Evolutionary conservation across 495 filamentous ascomycete genomes (phyloP), one percentile per base, ranked within the genome.

Genomic region (Rusavskia elegans): DNA sequence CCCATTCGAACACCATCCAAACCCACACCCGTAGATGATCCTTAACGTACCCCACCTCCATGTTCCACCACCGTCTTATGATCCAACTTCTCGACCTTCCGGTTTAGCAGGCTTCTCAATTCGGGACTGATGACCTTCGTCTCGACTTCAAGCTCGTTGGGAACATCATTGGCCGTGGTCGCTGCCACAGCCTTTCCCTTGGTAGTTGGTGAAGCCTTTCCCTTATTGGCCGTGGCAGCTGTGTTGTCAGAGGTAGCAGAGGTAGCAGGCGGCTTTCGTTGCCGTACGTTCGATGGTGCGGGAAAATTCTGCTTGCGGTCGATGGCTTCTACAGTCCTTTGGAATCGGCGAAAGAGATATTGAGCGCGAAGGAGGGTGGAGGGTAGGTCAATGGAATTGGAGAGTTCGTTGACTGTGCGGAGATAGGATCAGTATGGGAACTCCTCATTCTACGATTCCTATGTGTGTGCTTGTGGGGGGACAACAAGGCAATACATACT

Each of bases 301-400:
- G 92, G 92, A 61, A 90, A 89, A 39, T 81, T 83, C 54, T 84
- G 80, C 61, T 88, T 94, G 59, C 80, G 77, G 62, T 99, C 92
- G 36, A 92, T 81, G 8, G 85, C 83, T 55, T 97, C 87, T 29
- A 99, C 80, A 0, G 84, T 78, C 27, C 87, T 76, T 57, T 89
- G 80, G 68, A 96, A 97, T 39, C 87, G 80, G 48, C 79, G 78
- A 72, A 90, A 97, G 21, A 99, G 77, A 0, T 78, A 76, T 66
- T 97, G 92, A 13, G 92, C 92, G 40, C 88, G 78, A 40, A 92
- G 78, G 30, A 95, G 80, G 0, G 87, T 89, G 1, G 80, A 80
- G 39, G 84, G 70, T 4, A 99, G 75, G 56, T 97, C 90, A 58
- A 97, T 97, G 10, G 87, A 94, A 56, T 83, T 83, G 4, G 85